phyloP scores from a whole-genome alignment of 2,329 filamentous ascomycete genomes.

The Talaromyces sp. region DNA sequence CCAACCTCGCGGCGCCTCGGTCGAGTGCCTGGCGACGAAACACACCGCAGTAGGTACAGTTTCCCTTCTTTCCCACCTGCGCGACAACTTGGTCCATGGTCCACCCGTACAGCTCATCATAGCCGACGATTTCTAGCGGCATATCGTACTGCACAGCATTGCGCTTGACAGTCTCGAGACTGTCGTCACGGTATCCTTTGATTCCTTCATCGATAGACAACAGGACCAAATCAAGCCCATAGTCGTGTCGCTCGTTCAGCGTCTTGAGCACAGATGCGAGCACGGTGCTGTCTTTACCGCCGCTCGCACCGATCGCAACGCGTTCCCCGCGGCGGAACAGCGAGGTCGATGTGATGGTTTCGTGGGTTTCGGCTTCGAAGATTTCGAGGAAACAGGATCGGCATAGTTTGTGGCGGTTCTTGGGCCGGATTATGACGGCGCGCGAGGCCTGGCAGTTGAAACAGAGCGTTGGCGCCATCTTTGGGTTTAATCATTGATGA shows the following conservation, averaged over 20 bases:
- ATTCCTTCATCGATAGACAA: conserved; percentile 96
- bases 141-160: conserved; percentile 89
- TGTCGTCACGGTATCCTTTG: conserved; percentile 93
- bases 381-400: conserved; percentile 77
- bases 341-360: conserved; percentile 77
- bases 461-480: conserved; percentile 74
- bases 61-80: conserved; percentile 94
- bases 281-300: conserved; percentile 96
- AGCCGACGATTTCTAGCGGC: conserved; percentile 86
- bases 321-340: conserved; percentile 80
- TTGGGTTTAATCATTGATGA: background rate
- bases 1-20: conserved; percentile 79
- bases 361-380: conserved; percentile 91
- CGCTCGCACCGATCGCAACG: conserved; percentile 91
- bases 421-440: conserved; percentile 86
- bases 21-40: conserved; percentile 92
- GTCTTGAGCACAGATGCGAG: conserved; percentile 92
- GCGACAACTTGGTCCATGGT: conserved; percentile 99
- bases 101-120: conserved; percentile 93
- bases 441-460: conserved; percentile 69
- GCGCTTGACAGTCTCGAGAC: conserved; percentile 89
- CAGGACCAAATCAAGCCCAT: conserved; percentile 78
- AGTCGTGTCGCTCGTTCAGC: conserved; percentile 81
- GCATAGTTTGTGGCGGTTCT: conserved; percentile 92
- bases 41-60: conserved; percentile 98